phyloP scores from a whole-genome alignment of 768 basidiomycete genomes.

The Cystofilobasidium ferigula region DNA sequence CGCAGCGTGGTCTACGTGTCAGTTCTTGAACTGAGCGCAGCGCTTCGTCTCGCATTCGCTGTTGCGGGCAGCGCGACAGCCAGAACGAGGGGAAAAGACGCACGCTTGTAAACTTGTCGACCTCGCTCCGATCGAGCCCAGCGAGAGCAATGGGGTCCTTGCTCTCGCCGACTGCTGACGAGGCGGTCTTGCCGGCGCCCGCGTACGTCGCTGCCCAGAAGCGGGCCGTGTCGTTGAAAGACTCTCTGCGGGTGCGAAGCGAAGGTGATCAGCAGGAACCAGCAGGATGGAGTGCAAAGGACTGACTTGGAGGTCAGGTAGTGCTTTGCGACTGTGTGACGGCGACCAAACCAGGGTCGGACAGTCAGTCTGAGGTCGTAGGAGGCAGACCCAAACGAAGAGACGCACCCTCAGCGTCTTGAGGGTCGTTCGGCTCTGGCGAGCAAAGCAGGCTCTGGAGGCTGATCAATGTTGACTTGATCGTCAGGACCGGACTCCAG shows the following conservation, averaged over 20 bases:
- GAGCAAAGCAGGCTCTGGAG: constrained; percentile 84
- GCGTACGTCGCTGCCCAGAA: constrained; percentile 94
- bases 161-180: constrained; percentile 27
- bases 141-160: constrained; percentile 51
- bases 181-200: constrained; percentile 47
- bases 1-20: constrained; percentile 36
- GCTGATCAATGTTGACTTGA: constrained; percentile 91
- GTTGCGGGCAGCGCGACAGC: constrained; percentile 30
- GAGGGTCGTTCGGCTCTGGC: constrained; percentile 90
- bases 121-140: constrained; percentile 70
- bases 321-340: constrained; percentile 71
- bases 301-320: constrained; percentile 62
- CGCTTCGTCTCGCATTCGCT: too few relatives aligned
- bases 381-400: background rate
- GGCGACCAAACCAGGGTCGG: too few relatives aligned
- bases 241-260: constrained; percentile 39
- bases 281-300: background rate
- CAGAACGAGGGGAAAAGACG: background rate
- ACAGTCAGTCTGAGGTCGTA: background rate
- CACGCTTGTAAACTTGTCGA: constrained; percentile 59
- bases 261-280: background rate
- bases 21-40: constrained; percentile 69
- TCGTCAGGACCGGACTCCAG: constrained; percentile 90
- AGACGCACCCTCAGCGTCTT: constrained; percentile 66
- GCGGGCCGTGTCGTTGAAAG: constrained; percentile 82